A percentile compares a stretch with the other conserved stretches of the same genome.
Conservation (phyloP, 495 filamentous ascomycete genomes). For the Aspergillus heteromorphus region DNA sequence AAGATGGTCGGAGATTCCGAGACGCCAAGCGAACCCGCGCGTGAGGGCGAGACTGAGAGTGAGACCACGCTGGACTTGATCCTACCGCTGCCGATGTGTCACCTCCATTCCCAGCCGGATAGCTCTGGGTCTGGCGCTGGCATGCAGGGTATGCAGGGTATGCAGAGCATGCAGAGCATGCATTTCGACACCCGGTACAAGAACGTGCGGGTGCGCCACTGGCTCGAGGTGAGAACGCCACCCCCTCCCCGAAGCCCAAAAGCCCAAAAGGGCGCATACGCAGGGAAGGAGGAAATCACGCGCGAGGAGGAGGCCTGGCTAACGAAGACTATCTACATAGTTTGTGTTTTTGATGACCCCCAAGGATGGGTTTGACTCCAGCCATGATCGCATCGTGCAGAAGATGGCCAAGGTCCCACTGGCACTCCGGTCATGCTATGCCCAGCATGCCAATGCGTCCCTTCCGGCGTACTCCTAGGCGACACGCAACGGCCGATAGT, state of each 20-base stretch:
- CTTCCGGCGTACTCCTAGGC: conserved; percentile 7
- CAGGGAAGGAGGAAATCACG: neutral
- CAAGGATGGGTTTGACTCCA: neutral
- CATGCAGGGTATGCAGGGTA: too few species aligned
- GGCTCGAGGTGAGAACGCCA: conserved; percentile 9
- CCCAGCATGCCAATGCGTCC: conserved; percentile 10
- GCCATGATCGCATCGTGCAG: conserved; percentile 3
- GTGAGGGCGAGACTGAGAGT: neutral
- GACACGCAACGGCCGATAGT: neutral
- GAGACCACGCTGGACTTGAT: conserved; percentile 3
- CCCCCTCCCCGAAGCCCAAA: too few species aligned
- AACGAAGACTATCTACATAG: neutral
- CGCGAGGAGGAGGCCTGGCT: neutral
- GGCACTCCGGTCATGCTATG: conserved; percentile 11
- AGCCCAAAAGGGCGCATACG: too few species aligned
- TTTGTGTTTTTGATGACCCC: conserved; percentile 6
- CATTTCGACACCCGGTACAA: conserved; percentile 13
- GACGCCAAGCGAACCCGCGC: neutral
- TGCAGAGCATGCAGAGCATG: conserved; percentile 5
- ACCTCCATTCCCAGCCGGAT: conserved; percentile 1
- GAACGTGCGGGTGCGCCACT: conserved; percentile 9
- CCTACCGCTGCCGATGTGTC: conserved; percentile 6
- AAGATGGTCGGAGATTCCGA: neutral
- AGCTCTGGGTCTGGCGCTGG: neutral
- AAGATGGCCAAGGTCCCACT: conserved; percentile 6